Evolutionary conservation across 2,329 filamentous ascomycete genomes (phyloP).

Genomic region (Pseudogymnoascus sp.): DNA sequence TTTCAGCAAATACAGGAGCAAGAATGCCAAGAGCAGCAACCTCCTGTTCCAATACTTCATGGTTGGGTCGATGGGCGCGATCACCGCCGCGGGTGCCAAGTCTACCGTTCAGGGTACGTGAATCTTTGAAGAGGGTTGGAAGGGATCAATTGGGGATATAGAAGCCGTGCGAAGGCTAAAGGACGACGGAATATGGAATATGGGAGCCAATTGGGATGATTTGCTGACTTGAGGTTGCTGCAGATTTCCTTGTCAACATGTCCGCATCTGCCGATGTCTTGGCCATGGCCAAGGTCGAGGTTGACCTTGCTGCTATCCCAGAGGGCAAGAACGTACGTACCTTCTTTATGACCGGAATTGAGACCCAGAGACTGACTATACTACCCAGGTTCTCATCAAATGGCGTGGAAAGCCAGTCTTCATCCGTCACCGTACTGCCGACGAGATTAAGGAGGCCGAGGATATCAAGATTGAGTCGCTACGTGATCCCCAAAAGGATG

Average conservation of each 20-base stretch:
- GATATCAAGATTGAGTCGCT: constrained; percentile 74
- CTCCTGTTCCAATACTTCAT: constrained; percentile 97
- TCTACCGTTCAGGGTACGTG: constrained; percentile 91
- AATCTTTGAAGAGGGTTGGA: constrained; percentile 9
- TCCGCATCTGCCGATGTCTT: constrained; percentile 96
- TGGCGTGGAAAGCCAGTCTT: constrained; percentile 99
- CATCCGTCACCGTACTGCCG: constrained; percentile 92
- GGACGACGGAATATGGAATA: neutral
- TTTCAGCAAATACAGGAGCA: constrained; percentile 82
- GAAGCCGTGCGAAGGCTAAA: neutral
- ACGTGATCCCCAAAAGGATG: constrained; percentile 85
- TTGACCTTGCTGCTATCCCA: constrained; percentile 84
- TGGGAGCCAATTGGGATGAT: constrained; percentile 20
- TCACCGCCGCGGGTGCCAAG: constrained; percentile 92
- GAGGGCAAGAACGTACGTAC: constrained; percentile 95
- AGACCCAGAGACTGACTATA: constrained; percentile 17
- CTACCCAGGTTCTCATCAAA: constrained; percentile 85
- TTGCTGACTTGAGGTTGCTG: constrained; percentile 20
- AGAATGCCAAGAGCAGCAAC: constrained; percentile 62
- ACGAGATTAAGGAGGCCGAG: constrained; percentile 94
- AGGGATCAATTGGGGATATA: constrained; percentile 9
- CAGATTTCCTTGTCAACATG: constrained; percentile 99
- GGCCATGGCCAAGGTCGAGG: constrained; percentile 99
- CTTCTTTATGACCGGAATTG: neutral
- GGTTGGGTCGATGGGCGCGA: constrained; percentile 89